Evolutionary conservation across 306 rosid genomes (phyloP).

Genomic region (Hippophae rhamnoides): DNA sequence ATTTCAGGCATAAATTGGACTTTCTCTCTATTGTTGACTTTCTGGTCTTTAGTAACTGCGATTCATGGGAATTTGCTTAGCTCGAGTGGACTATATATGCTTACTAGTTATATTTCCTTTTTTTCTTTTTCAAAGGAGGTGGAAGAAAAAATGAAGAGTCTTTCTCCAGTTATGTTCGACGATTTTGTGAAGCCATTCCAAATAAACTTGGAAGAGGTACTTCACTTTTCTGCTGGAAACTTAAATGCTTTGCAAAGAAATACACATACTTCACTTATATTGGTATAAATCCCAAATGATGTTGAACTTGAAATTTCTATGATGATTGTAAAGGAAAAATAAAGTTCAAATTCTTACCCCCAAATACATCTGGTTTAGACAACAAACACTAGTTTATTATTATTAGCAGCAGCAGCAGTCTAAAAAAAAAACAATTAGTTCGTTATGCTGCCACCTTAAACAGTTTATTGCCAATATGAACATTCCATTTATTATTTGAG

Average conservation of each 20-base stretch:
- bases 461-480: too few species aligned
- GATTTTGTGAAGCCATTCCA: slow-evolving; percentile 79
- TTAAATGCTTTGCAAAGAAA: not conserved
- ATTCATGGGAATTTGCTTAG: slow-evolving; percentile 2
- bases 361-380: too few species aligned
- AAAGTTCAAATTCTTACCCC: not conserved
- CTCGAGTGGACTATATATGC: not conserved
- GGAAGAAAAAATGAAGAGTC: slow-evolving; percentile 60
- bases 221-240: slow-evolving; percentile 8
- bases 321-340: not conserved
- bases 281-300: not conserved
- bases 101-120: slow-evolving; percentile 6
- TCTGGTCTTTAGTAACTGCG: slow-evolving; percentile 1
- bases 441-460: too few species aligned
- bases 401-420: too few species aligned
- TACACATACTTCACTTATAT: not conserved
- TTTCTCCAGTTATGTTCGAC: slow-evolving; percentile 80
- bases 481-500: too few species aligned
- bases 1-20: too few species aligned
- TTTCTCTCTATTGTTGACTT: not conserved
- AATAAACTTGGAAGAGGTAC: slow-evolving; percentile 67
- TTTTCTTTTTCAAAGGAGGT: slow-evolving; percentile 48
- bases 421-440: too few species aligned
- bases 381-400: too few species aligned
- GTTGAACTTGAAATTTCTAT: too few species aligned